A percentile compares a stretch with the other conserved stretches of the same genome.
Evolutionary conservation across 2,329 filamentous ascomycete genomes (phyloP).

Genomic region (Cordyceps militaris): DNA sequence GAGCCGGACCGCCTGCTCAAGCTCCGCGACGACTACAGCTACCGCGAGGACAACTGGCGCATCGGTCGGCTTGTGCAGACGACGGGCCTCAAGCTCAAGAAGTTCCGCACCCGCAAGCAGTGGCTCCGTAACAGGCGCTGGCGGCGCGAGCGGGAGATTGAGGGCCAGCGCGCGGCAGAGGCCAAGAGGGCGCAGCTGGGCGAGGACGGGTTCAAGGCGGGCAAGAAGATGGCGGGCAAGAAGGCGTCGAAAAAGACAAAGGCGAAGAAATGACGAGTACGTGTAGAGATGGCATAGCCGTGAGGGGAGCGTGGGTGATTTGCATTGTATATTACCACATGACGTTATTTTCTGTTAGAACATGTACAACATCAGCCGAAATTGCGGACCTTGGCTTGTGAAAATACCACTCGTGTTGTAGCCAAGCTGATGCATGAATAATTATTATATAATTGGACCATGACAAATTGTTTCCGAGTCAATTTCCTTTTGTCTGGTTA

Average conservation of each 20-base stretch:
- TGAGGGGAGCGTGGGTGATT: not conserved
- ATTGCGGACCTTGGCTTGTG: no score
- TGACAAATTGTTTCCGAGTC: no score
- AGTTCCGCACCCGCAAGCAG: constrained; percentile 44
- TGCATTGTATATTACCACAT: constrained; percentile 4
- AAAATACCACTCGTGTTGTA: no score
- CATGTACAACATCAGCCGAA: no score
- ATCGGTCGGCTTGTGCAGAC: constrained; percentile 49
- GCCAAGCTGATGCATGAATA: no score
- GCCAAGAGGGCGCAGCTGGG: constrained; percentile 28
- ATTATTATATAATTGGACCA: no score
- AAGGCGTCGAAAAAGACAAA: constrained; percentile 30
- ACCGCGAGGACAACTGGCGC: constrained; percentile 53
- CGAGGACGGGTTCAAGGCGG: constrained; percentile 19
- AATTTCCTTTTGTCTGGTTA: no score
- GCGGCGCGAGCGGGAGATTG: constrained; percentile 35
- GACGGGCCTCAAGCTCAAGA: constrained; percentile 42
- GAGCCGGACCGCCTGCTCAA: constrained; percentile 42
- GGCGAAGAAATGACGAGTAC: constrained; percentile 21
- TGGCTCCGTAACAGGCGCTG: constrained; percentile 38
- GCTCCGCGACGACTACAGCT: constrained; percentile 48
- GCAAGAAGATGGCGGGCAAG: constrained; percentile 28
- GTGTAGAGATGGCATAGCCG: not conserved
- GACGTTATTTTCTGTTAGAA: not conserved
- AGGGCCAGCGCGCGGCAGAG: constrained; percentile 34